Percentiles rank a stretch among this genome's conserved stretches.
These are phyloP conservation scores for Falciphora oryzae DNA, from an alignment of 2,329 filamentous ascomycete species.

Conservation along the genomic window DNA sequence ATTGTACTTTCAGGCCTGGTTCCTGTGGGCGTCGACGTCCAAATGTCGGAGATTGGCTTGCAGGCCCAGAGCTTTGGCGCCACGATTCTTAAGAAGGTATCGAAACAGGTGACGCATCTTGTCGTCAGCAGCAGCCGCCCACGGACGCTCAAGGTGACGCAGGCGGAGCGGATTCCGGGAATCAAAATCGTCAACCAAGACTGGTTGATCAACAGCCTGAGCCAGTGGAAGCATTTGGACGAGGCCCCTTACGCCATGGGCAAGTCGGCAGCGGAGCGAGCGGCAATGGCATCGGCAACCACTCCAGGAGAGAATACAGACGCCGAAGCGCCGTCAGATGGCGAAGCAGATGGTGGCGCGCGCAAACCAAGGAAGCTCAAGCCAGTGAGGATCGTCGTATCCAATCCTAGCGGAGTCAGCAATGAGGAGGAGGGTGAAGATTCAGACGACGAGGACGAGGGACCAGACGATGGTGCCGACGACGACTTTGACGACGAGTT, in stretches of 20 bases:
- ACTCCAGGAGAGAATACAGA: slow-evolving; percentile 25
- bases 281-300: slow-evolving; percentile 20
- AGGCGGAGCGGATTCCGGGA: slow-evolving; percentile 70
- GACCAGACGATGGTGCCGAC: slow-evolving; percentile 28
- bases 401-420: slow-evolving; percentile 33
- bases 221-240: slow-evolving; percentile 74
- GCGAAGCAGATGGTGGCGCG: slow-evolving; percentile 23
- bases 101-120: slow-evolving; percentile 63
- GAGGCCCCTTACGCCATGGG: slow-evolving; percentile 74
- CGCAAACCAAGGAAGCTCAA: slow-evolving; percentile 18
- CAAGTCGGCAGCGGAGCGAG: slow-evolving; percentile 64
- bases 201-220: slow-evolving; percentile 83
- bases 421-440: slow-evolving; percentile 30
- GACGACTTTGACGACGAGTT: slow-evolving; percentile 39
- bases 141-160: slow-evolving; percentile 84
- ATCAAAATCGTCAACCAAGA: slow-evolving; percentile 90
- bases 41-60: slow-evolving; percentile 77
- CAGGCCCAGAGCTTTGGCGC: slow-evolving; percentile 87
- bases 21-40: slow-evolving; percentile 71
- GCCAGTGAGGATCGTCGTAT: slow-evolving; percentile 34
- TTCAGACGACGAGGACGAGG: slow-evolving; percentile 25
- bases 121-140: slow-evolving; percentile 65
- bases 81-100: slow-evolving; percentile 49
- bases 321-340: slow-evolving; percentile 23
- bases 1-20: slow-evolving; percentile 90